phyloP scores from a whole-genome alignment of 106 monocot genomes.

The Alisma plantagoaquatica region DNA sequence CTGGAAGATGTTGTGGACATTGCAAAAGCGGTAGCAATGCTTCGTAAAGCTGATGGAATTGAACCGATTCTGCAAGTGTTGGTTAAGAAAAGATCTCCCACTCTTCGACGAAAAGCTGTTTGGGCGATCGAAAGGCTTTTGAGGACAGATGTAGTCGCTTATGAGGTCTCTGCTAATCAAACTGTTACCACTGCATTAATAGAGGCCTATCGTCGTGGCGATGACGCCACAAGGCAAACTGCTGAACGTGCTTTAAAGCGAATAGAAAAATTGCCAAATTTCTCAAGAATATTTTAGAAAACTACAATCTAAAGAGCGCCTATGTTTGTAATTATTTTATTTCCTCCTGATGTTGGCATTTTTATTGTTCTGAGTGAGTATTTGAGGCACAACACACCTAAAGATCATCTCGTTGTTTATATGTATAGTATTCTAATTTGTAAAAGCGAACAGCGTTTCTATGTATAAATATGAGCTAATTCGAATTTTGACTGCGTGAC shows the following conservation, averaged over 20 bases:
- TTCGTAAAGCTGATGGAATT: constrained; percentile 52
- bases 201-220: constrained; percentile 60
- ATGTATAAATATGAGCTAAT: too few species aligned
- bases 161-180: constrained; percentile 38
- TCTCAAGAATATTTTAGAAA: constrained; percentile 63
- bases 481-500: too few species aligned
- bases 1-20: constrained; percentile 23
- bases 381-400: too few species aligned
- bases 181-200: constrained; percentile 56
- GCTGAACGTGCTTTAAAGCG: constrained; percentile 75
- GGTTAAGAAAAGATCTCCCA: constrained; percentile 32
- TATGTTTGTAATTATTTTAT: neutral
- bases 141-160: constrained; percentile 62
- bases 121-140: constrained; percentile 93
- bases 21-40: constrained; percentile 26
- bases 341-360: too few species aligned
- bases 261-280: constrained; percentile 72
- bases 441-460: too few species aligned
- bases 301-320: neutral
- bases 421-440: too few species aligned
- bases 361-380: too few species aligned
- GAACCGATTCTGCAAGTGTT: constrained; percentile 53
- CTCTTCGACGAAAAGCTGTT: constrained; percentile 49
- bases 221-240: constrained; percentile 59
- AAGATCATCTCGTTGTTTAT: too few species aligned